Conservation (phyloP, 768 basidiomycete genomes). For the Lyophyllum atratum region DNA sequence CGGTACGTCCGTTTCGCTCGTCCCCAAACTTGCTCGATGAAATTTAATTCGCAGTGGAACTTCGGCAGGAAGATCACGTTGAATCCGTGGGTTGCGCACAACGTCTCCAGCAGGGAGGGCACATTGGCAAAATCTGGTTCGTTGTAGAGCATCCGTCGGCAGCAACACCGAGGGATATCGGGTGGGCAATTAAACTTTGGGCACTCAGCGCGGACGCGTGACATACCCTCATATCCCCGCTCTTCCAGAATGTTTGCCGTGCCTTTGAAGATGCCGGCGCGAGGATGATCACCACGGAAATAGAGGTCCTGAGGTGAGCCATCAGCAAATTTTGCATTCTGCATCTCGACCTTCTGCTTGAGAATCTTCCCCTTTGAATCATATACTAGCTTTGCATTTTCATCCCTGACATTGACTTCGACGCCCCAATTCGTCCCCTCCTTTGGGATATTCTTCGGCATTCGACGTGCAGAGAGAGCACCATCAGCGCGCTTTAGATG, state of each 20-base stretch:
- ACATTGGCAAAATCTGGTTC: slow-evolving; percentile 43
- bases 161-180: slow-evolving; percentile 31
- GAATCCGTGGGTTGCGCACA: background rate
- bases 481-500: slow-evolving; percentile 32
- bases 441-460: slow-evolving; percentile 31
- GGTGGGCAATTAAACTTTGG: slow-evolving; percentile 28
- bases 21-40: slow-evolving; percentile 16
- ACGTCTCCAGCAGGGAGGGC: slow-evolving; percentile 31
- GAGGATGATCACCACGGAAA: slow-evolving; percentile 27
- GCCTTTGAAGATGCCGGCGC: slow-evolving; percentile 38
- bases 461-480: slow-evolving; percentile 32
- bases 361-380: slow-evolving; percentile 21
- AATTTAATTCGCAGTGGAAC: slow-evolving; percentile 14
- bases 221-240: slow-evolving; percentile 20
- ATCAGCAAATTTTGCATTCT: slow-evolving; percentile 18
- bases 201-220: slow-evolving; percentile 16
- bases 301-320: slow-evolving; percentile 31
- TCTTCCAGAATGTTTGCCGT: slow-evolving; percentile 37
- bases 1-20: slow-evolving; percentile 8
- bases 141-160: slow-evolving; percentile 35
- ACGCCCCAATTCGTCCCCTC: slow-evolving; percentile 21
- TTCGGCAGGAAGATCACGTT: slow-evolving; percentile 11
- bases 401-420: slow-evolving; percentile 14
- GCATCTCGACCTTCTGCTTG: slow-evolving; percentile 34
- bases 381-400: slow-evolving; percentile 23